These are phyloP conservation scores for Penicillium macrosclerotiorum DNA, from an alignment of 495 filamentous ascomycete genomes.

Conservation along the genomic window DNA sequence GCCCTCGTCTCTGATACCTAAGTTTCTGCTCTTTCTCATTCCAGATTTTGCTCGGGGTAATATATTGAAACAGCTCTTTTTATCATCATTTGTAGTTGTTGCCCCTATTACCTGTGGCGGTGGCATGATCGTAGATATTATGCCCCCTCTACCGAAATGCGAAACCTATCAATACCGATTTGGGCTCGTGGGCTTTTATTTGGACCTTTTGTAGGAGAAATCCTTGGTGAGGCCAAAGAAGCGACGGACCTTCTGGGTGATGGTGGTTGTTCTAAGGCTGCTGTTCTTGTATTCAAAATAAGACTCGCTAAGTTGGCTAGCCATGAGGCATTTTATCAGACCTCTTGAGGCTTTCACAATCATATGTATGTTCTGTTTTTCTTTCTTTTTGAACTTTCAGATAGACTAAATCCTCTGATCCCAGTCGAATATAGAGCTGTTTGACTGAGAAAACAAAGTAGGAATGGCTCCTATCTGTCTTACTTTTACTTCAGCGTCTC, in stretches of 20 bases:
- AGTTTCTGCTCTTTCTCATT: no score
- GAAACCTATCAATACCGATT: conserved; percentile 45
- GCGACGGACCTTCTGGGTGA: conserved; percentile 56
- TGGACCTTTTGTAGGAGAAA: conserved; percentile 46
- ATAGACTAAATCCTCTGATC: conserved; percentile 61
- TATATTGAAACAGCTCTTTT: conserved; percentile 57
- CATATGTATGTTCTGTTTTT: conserved; percentile 2
- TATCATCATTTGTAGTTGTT: conserved; percentile 55
- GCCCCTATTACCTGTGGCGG: conserved; percentile 29
- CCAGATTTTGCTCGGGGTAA: no score
- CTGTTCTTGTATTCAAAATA: no score
- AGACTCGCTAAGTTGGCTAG: no score
- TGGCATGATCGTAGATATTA: conserved; percentile 55
- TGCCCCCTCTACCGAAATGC: conserved; percentile 44
- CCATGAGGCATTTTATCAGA: not conserved
- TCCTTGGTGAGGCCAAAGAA: conserved; percentile 44
- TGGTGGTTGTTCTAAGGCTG: not conserved
- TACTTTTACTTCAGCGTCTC: conserved; percentile 39
- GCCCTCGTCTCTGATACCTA: no score
- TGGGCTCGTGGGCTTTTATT: conserved; percentile 47
- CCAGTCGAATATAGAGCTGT: conserved; percentile 54
- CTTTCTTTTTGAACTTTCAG: no score
- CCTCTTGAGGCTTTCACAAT: conserved; percentile 16
- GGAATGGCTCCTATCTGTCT: conserved; percentile 47
- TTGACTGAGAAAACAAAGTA: conserved; percentile 55